Evolutionary conservation across 768 basidiomycete species (phyloP).

Genomic region (Roridomyces roridus): DNA sequence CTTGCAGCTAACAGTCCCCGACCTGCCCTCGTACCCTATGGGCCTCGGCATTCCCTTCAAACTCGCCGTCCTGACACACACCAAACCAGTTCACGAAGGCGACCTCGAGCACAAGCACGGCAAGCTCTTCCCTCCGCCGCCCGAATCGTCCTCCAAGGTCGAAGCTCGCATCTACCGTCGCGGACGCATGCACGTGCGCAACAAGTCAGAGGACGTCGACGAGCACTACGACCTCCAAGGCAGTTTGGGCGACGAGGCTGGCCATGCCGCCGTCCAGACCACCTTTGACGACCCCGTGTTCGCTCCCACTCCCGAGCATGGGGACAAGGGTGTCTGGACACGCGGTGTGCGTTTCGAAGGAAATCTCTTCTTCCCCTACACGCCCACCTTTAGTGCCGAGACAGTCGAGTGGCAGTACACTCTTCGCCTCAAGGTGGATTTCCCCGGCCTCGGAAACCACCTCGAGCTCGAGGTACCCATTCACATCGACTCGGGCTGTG

Average conservation of each 20-base stretch:
- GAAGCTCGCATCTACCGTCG: conserved; percentile 1
- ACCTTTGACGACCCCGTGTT: conserved; percentile 16
- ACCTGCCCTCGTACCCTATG: conserved; percentile 22
- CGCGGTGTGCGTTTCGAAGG: conserved; percentile 22
- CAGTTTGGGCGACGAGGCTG: conserved; percentile 15
- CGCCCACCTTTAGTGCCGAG: conserved; percentile 10
- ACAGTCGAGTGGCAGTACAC: conserved; percentile 22
- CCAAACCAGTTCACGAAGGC: conserved; percentile 16
- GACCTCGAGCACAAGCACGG: conserved; percentile 18
- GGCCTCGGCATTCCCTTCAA: conserved; percentile 15
- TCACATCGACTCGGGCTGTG: conserved; percentile 17
- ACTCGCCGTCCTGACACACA: conserved; percentile 18
- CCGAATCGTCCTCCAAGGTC: conserved; percentile 13
- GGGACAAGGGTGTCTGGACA: conserved; percentile 18
- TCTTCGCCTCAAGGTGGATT: conserved; percentile 14
- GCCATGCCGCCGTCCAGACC: not conserved
- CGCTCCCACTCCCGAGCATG: conserved; percentile 3
- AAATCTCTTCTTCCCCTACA: conserved; percentile 5
- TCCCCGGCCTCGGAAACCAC: conserved; percentile 21
- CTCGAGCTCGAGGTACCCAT: conserved; percentile 22
- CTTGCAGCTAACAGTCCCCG: conserved; percentile 11
- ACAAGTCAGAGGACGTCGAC: not conserved
- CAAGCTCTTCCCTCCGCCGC: conserved; percentile 25
- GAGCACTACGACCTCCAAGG: conserved; percentile 13
- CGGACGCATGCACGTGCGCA: conserved; percentile 12